phyloP scores from a whole-genome alignment of 495 filamentous ascomycete genomes.

The Talaromyces trachyspermus region DNA sequence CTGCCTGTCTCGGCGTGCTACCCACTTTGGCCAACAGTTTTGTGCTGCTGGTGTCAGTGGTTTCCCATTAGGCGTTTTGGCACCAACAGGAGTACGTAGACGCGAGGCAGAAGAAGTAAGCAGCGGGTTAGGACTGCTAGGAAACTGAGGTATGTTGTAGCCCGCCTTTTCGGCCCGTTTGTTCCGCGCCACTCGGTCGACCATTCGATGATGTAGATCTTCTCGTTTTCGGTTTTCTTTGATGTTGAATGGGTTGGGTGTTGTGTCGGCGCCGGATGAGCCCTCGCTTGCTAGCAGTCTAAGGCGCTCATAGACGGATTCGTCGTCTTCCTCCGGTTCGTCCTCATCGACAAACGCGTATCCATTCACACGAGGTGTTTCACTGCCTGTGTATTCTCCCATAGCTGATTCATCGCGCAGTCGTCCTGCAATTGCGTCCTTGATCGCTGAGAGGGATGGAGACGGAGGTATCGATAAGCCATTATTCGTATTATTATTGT shows the following conservation, averaged over 20 bases:
- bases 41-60: slow-evolving; percentile 66
- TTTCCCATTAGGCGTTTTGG: slow-evolving; percentile 12
- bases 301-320: slow-evolving; percentile 12
- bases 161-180: slow-evolving; percentile 51
- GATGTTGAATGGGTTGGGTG: slow-evolving; percentile 78
- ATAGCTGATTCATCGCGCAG: slow-evolving; percentile 54
- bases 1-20: slow-evolving; percentile 30
- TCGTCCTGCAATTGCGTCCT: slow-evolving; percentile 77
- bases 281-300: slow-evolving; percentile 16
- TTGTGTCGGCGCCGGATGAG: slow-evolving; percentile 53
- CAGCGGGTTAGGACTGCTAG: slow-evolving; percentile 62
- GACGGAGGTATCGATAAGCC: slow-evolving; percentile 49
- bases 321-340: slow-evolving; percentile 39
- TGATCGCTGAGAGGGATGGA: slow-evolving; percentile 76
- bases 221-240: slow-evolving; percentile 70
- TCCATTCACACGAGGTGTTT: slow-evolving; percentile 85
- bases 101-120: slow-evolving; percentile 22
- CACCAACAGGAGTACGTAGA: slow-evolving; percentile 43
- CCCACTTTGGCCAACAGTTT: slow-evolving; percentile 65
- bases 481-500: slow-evolving; percentile 15
- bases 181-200: slow-evolving; percentile 70
- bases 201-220: slow-evolving; percentile 80
- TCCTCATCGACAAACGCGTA: slow-evolving; percentile 90
- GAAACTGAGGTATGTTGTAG: slow-evolving; percentile 60
- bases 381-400: slow-evolving; percentile 52